A percentile compares a stretch with the other conserved stretches of the same genome.
These are phyloP conservation scores for Micromonas pusilla DNA, from an alignment of 139 green algal species.

Conservation along the genomic window DNA sequence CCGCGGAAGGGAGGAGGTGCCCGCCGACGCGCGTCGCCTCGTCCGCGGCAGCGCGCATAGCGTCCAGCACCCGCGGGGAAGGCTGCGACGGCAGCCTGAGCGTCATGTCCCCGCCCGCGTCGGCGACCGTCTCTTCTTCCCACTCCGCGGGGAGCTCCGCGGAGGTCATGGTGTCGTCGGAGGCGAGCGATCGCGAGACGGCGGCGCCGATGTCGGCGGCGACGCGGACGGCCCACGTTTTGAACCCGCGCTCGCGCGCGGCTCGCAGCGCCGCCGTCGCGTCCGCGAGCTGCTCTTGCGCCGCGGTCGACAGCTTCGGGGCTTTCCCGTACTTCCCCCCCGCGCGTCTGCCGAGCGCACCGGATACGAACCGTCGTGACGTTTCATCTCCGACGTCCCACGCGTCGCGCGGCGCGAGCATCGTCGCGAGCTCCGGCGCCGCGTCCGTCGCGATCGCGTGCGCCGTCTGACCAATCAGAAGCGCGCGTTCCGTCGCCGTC, in stretches of 20 bases:
- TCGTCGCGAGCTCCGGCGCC: too few relatives aligned
- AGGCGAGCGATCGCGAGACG: conserved; percentile 37
- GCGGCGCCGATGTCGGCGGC: conserved; percentile 41
- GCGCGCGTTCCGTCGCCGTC: too few relatives aligned
- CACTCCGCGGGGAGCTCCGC: conserved; percentile 44
- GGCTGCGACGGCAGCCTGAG: conserved; percentile 64
- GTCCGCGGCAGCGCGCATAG: conserved; percentile 43
- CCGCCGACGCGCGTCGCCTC: conserved; percentile 53
- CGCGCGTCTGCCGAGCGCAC: too few relatives aligned
- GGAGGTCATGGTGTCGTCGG: conserved; percentile 45
- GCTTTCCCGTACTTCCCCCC: too few relatives aligned
- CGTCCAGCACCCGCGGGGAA: conserved; percentile 45
- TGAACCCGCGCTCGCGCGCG: neutral
- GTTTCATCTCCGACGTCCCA: too few relatives aligned
- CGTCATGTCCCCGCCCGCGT: conserved; percentile 52
- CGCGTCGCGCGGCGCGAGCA: too few relatives aligned
- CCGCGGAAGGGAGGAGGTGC: conserved; percentile 40
- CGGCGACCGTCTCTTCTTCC: conserved; percentile 42
- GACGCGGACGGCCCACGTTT: neutral
- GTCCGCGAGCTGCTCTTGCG: neutral
- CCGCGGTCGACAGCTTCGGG: too few relatives aligned
- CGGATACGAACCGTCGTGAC: too few relatives aligned
- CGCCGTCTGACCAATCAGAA: too few relatives aligned
- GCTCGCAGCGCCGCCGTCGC: neutral
- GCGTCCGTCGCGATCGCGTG: too few relatives aligned